These are phyloP conservation scores for Tephrocybe sp. DNA, from an alignment of 768 basidiomycete species.

Conservation along the genomic window DNA sequence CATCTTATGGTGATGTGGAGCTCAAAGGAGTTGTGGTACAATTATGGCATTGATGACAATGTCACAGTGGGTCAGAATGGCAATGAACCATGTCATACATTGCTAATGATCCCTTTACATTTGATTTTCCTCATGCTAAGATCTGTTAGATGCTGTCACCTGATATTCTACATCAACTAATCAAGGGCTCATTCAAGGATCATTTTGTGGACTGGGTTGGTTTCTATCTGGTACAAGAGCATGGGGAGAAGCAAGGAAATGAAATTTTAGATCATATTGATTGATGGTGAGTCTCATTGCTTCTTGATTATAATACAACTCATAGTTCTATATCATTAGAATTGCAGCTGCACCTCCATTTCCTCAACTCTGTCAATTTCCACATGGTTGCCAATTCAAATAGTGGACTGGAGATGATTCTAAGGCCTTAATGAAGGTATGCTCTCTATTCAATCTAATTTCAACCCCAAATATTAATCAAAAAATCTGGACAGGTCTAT, in stretches of 20 bases:
- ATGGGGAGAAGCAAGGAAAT: neutral
- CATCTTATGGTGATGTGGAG: neutral
- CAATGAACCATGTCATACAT: slow-evolving; percentile 25
- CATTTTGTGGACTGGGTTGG: neutral
- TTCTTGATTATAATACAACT: neutral
- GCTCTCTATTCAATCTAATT: neutral
- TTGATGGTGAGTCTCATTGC: neutral
- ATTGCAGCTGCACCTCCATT: neutral
- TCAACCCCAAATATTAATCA: neutral
- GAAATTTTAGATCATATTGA: slow-evolving; percentile 3
- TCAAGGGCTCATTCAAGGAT: slow-evolving; percentile 5
- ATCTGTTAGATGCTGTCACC: neutral
- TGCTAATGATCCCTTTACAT: slow-evolving; percentile 17
- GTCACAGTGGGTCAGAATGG: too few relatives aligned
- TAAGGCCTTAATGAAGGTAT: slow-evolving; percentile 31
- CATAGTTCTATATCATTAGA: neutral
- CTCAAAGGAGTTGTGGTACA: neutral
- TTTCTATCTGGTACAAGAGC: neutral
- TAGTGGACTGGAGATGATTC: slow-evolving; percentile 10
- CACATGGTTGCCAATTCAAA: neutral
- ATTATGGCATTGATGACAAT: slow-evolving; percentile 14
- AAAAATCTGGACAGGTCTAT: slow-evolving; percentile 21
- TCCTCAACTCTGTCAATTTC: neutral
- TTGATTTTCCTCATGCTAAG: neutral
- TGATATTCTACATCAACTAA: slow-evolving; percentile 1